Evolutionary conservation across 2,329 filamentous ascomycete genomes (phyloP).

Genomic region (Scedosporium apiospermum): DNA sequence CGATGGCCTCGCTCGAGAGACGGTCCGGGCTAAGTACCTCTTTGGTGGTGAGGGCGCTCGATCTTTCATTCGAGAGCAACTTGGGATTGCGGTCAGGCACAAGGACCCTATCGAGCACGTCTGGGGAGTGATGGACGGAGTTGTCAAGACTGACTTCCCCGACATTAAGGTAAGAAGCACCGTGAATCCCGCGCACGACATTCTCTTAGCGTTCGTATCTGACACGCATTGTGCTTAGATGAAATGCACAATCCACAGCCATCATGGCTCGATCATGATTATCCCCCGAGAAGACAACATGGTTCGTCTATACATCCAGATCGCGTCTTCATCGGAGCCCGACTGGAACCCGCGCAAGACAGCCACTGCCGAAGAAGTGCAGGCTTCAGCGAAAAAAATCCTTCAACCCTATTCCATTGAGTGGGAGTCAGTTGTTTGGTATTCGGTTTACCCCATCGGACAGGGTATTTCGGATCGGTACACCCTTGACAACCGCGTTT

Average conservation of each 20-base stretch:
- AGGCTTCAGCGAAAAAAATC: conserved; percentile 55
- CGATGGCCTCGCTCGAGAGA: conserved; percentile 63
- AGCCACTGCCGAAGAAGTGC: conserved; percentile 53
- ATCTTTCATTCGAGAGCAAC: conserved; percentile 53
- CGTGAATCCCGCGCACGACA: background rate
- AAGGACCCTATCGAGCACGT: conserved; percentile 62
- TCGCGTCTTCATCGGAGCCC: conserved; percentile 49
- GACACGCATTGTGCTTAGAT: conserved; percentile 44
- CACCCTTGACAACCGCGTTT: conserved; percentile 59
- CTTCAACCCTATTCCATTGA: conserved; percentile 57
- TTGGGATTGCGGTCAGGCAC: conserved; percentile 62
- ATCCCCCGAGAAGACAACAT: conserved; percentile 59
- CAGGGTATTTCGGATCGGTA: conserved; percentile 63
- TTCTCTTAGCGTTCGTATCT: background rate
- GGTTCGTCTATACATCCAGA: conserved; percentile 60
- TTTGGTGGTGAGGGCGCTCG: conserved; percentile 64
- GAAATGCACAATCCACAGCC: conserved; percentile 68
- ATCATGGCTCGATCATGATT: conserved; percentile 67
- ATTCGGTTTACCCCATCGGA: conserved; percentile 67
- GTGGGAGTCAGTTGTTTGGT: conserved; percentile 63
- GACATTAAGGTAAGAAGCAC: conserved; percentile 56
- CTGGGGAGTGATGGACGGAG: conserved; percentile 69
- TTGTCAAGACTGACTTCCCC: conserved; percentile 64
- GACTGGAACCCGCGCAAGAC: conserved; percentile 54
- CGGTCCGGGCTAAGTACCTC: conserved; percentile 57